phyloP scores from a whole-genome alignment of 345 rosid species.

The Sisymbrium irio region DNA sequence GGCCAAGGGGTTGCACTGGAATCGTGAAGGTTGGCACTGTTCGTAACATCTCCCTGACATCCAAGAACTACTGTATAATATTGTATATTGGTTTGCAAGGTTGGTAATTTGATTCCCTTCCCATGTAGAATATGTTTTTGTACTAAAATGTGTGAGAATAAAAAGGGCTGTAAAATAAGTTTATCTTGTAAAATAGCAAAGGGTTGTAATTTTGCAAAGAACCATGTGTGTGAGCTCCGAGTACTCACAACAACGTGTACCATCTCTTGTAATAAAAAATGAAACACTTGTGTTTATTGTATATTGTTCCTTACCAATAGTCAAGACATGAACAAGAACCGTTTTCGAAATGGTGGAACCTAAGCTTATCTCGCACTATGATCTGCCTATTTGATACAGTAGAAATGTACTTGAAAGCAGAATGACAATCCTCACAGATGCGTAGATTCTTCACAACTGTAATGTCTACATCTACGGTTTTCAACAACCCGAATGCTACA shows the following conservation, averaged over 20 bases:
- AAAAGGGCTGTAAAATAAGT: conserved; percentile 29
- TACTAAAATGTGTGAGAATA: conserved; percentile 30
- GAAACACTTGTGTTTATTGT: conserved; percentile 5
- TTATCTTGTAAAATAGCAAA: conserved; percentile 21
- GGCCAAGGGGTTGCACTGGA: conserved; percentile 37
- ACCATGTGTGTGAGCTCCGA: too few species aligned
- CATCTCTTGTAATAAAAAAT: conserved; percentile 22
- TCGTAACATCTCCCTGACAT: conserved; percentile 24
- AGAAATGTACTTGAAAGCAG: conserved; percentile 64
- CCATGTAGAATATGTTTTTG: conserved; percentile 28
- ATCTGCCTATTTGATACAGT: conserved; percentile 59
- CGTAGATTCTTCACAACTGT: conserved; percentile 72
- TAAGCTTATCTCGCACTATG: conserved; percentile 65
- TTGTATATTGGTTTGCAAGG: conserved; percentile 17
- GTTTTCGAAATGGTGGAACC: conserved; percentile 67
- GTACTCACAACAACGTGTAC: too few species aligned
- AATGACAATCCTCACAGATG: conserved; percentile 83
- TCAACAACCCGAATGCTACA: conserved; percentile 63
- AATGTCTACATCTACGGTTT: conserved; percentile 43
- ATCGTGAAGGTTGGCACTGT: conserved; percentile 12
- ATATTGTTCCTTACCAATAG: conserved; percentile 50
- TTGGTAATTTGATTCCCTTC: background rate
- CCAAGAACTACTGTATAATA: conserved; percentile 30
- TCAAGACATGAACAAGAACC: conserved; percentile 76
- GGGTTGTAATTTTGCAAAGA: conserved; percentile 7